These are phyloP conservation scores for Fusarium secorum DNA, from an alignment of 2,329 filamentous ascomycete genomes.

Conservation along the genomic window DNA sequence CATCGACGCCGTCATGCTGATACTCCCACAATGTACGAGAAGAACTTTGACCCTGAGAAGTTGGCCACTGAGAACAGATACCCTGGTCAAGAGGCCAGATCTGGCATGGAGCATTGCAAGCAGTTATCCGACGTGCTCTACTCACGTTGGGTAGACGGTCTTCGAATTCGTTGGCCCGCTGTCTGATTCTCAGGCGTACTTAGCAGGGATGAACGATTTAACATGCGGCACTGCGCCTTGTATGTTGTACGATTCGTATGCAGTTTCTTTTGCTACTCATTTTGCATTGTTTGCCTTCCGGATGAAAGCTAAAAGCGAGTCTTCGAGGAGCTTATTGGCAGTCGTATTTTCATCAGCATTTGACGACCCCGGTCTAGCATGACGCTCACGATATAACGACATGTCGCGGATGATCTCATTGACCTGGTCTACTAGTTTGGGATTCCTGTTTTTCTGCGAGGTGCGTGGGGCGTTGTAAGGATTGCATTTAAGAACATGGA, in stretches of 20 bases:
- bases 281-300: slow-evolving; percentile 20
- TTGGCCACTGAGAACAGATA: slow-evolving; percentile 60
- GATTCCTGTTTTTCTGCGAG: slow-evolving; percentile 9
- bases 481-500: slow-evolving; percentile 20
- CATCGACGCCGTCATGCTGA: slow-evolving; percentile 72
- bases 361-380: slow-evolving; percentile 5
- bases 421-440: slow-evolving; percentile 14
- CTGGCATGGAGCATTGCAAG: slow-evolving; percentile 92
- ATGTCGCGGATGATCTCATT: slow-evolving; percentile 31
- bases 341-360: slow-evolving; percentile 15
- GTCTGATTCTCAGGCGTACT: slow-evolving; percentile 30
- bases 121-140: slow-evolving; percentile 91
- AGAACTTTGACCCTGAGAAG: slow-evolving; percentile 58
- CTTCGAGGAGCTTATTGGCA: not conserved
- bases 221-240: not conserved
- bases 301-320: not conserved
- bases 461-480: slow-evolving; percentile 24
- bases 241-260: slow-evolving; percentile 15
- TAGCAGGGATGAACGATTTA: not conserved
- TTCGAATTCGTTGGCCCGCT: slow-evolving; percentile 74
- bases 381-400: slow-evolving; percentile 33
- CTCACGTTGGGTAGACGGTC: slow-evolving; percentile 84
- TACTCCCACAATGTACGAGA: slow-evolving; percentile 52
- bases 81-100: slow-evolving; percentile 61
- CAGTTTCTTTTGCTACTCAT: slow-evolving; percentile 8